Conservation (phyloP, 768 basidiomycete species). For the Terana coerulea region DNA sequence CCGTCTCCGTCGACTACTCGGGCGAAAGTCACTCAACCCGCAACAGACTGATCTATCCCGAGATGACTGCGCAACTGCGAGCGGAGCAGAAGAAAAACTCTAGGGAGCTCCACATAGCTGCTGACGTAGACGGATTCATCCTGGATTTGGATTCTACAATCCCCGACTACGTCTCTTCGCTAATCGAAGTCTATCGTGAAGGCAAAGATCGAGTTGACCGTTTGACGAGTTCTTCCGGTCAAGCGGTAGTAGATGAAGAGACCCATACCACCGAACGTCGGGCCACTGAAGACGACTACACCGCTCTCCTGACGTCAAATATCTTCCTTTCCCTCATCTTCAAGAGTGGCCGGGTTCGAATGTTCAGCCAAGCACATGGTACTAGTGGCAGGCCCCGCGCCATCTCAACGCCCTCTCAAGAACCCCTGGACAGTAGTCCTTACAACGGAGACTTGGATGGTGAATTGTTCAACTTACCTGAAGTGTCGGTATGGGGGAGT, state of each 20-base stretch:
- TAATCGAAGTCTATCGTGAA: slow-evolving; percentile 79
- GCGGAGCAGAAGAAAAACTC: slow-evolving; percentile 46
- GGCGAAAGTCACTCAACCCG: slow-evolving; percentile 62
- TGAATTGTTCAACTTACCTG: slow-evolving; percentile 71
- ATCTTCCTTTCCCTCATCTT: slow-evolving; percentile 70
- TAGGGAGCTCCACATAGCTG: slow-evolving; percentile 57
- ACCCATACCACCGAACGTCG: neutral
- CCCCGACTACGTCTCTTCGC: slow-evolving; percentile 72
- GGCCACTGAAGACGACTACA: slow-evolving; percentile 21
- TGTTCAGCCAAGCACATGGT: slow-evolving; percentile 50
- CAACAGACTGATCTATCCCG: slow-evolving; percentile 75
- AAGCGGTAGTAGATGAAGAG: slow-evolving; percentile 22
- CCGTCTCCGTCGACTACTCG: slow-evolving; percentile 62
- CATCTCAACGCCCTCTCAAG: slow-evolving; percentile 30
- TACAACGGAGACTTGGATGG: slow-evolving; percentile 46
- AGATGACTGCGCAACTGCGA: slow-evolving; percentile 73
- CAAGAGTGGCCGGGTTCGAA: slow-evolving; percentile 77
- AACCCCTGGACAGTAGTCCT: slow-evolving; percentile 54
- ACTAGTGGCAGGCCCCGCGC: slow-evolving; percentile 37
- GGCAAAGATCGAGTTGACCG: slow-evolving; percentile 76
- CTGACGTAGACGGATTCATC: slow-evolving; percentile 79
- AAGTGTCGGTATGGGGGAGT: slow-evolving; percentile 82
- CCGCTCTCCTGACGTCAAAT: slow-evolving; percentile 50
- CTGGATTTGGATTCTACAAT: slow-evolving; percentile 82
- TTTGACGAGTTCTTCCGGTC: slow-evolving; percentile 53